Percentiles rank a stretch among this genome's conserved stretches.
Conservation (phyloP, 495 filamentous ascomycete genomes). For the Entonaema liquescens region DNA sequence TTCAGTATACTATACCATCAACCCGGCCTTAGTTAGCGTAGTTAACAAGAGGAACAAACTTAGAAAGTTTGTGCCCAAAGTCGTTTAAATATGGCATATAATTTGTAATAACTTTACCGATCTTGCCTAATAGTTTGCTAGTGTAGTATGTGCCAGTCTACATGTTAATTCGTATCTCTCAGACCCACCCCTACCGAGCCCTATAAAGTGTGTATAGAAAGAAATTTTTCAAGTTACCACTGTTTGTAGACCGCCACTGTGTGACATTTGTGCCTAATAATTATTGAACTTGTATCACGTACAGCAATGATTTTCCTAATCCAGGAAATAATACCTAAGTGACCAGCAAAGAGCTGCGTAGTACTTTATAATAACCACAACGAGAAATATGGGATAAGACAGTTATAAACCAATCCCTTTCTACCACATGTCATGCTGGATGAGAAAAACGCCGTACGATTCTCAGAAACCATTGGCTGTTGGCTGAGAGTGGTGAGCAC, state of each 20-base stretch:
- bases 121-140: not conserved
- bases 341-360: not conserved
- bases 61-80: not conserved
- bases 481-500: not conserved
- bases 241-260: constrained; percentile 1
- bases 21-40: not conserved
- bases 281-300: not conserved
- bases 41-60: no score
- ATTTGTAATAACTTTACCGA: not conserved
- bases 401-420: not conserved
- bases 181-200: not conserved
- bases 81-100: not conserved
- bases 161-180: not conserved
- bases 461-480: not conserved
- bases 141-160: not conserved
- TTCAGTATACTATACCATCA: not conserved
- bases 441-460: not conserved
- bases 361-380: not conserved
- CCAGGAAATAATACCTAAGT: not conserved
- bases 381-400: not conserved
- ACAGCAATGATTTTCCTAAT: not conserved
- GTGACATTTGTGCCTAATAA: not conserved
- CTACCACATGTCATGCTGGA: not conserved
- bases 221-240: not conserved
- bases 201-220: not conserved